Evolutionary conservation across 2,329 filamentous ascomycete genomes (phyloP), one percentile per base, ranked within the genome.

Genomic region (Colletotrichum falcatum): DNA sequence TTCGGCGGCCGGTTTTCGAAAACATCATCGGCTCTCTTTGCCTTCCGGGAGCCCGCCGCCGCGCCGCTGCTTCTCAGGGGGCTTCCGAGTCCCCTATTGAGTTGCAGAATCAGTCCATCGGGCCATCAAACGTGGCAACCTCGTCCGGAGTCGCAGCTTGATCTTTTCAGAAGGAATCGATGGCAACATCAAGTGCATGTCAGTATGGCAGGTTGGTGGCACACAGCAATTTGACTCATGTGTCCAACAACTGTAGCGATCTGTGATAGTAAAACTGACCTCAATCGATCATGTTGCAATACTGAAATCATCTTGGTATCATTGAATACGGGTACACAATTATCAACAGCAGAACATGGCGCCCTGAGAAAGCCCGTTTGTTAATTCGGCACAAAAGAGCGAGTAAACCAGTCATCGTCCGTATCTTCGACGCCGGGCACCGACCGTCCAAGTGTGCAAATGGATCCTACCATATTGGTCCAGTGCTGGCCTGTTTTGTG

Each of bases 1-100:
- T 87, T 66, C 79, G 81, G 12, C 51, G 61, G 16, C 65, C 65
- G 4, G 48, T n/a, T 4, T 39, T 62, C 35, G 12, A 35, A 4
- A 51, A 30, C 37, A 30, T 59, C 5, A 9, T 46, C 11, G 55
- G 55, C 4, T 59, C 55, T 7, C 26, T 59, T 2, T 59, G 55
- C 16, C 23, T 44, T 44, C 55, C 26, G 12, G 37, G 37, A 30
- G 55, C 12, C 23, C 55, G 37, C 20, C 37, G 39, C 26, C 39
- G 39, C 20, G n/a, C 37, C n/a, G 37, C 26, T 5, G 11, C 26
- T 16, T 5, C 56, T n/a, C 56, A 33, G 6, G 3, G 6, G n/a
- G 9, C 18, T 14, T 33, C 56, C 16, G 39, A 33, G 12, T 7
- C 28, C 3, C 26, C 56, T 5, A n/a, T 60, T 18, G 56, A 46